phyloP scores from a whole-genome alignment of 176 grass and related monocot genomes.

The Cenchrus fungigraminus region DNA sequence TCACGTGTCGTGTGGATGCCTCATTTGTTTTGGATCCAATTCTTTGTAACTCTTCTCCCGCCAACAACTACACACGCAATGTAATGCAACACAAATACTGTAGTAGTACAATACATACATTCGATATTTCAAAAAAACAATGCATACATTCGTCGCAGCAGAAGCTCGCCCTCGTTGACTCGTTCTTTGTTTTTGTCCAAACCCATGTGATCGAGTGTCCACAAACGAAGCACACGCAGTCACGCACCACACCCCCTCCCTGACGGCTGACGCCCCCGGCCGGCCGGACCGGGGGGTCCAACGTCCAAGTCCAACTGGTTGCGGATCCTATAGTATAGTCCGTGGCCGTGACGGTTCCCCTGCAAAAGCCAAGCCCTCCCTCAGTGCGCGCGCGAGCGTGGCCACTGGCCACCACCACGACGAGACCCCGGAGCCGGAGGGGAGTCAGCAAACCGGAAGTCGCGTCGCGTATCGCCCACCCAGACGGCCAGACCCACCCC shows the following conservation, averaged over 20 bases:
- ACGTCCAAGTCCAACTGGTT: not conserved
- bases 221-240: not conserved
- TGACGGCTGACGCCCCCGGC: not conserved
- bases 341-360: not conserved
- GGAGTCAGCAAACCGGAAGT: slow-evolving; percentile 5
- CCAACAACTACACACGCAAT: too few relatives aligned
- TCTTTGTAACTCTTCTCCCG: too few relatives aligned
- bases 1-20: too few relatives aligned
- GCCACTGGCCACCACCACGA: not conserved
- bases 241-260: not conserved
- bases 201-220: not conserved
- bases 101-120: too few relatives aligned
- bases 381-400: not conserved
- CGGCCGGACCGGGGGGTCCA: not conserved
- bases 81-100: too few relatives aligned
- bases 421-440: not conserved
- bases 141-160: not conserved
- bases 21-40: too few relatives aligned
- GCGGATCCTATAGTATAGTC: not conserved
- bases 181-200: not conserved
- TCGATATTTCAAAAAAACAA: too few relatives aligned
- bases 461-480: not conserved
- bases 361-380: not conserved
- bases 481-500: not conserved
- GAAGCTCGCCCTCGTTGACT: not conserved